Conservation (phyloP, 768 basidiomycete species). For the Kwoniella sp. region DNA sequence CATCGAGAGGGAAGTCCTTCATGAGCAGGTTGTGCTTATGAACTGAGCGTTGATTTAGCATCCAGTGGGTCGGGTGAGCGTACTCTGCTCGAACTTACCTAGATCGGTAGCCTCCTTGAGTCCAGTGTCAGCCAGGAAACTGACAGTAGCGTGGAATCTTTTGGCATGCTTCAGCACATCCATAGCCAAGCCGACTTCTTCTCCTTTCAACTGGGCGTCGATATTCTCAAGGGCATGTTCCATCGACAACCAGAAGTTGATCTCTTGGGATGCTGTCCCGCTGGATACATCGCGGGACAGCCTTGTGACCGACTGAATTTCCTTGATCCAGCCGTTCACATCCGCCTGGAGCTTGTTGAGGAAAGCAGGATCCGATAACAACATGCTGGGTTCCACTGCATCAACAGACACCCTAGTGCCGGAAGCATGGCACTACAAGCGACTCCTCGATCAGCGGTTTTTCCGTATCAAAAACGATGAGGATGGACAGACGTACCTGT, state of each 20-base stretch:
- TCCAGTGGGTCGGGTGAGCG: too few species aligned
- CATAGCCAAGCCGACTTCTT: constrained; percentile 66
- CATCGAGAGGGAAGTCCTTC: constrained; percentile 98
- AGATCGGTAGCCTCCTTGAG: constrained; percentile 87
- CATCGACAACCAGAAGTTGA: constrained; percentile 97
- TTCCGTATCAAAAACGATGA: background rate
- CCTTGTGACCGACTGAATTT: constrained; percentile 93
- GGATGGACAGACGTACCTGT: constrained; percentile 39
- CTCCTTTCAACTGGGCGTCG: constrained; percentile 82
- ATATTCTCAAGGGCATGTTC: constrained; percentile 91
- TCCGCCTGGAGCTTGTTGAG: constrained; percentile 88
- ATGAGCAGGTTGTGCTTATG: constrained; percentile 98
- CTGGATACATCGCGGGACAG: constrained; percentile 87
- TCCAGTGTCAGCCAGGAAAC: constrained; percentile 96
- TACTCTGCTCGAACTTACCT: constrained; percentile 54
- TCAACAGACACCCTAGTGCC: constrained; percentile 62
- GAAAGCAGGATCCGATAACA: constrained; percentile 81
- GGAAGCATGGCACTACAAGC: constrained; percentile 39
- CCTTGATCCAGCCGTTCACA: constrained; percentile 97
- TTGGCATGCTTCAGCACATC: constrained; percentile 93
- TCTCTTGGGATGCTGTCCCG: constrained; percentile 95
- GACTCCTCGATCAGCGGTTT: too few species aligned
- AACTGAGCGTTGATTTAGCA: too few species aligned
- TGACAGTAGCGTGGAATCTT: constrained; percentile 93
- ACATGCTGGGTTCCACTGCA: constrained; percentile 67